Base-by-base conservation (phyloP, 2,329 filamentous ascomycete species). In the Hirsutella minnesotensis region DNA sequence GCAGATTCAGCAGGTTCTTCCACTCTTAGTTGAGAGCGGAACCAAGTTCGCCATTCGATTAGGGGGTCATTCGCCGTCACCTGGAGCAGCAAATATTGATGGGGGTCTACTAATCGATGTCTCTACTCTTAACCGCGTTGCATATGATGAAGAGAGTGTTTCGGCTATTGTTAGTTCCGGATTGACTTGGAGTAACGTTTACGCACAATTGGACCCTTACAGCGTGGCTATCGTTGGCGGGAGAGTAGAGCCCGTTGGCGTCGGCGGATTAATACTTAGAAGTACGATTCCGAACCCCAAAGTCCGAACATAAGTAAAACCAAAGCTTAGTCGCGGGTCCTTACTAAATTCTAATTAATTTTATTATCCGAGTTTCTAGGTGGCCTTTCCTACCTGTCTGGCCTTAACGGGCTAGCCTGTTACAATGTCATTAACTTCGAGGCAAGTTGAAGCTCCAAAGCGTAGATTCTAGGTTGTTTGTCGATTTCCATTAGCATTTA, bases 371-470 rank as follows among this genome's bases (percentile, higher is more conserved):
- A n/a, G n/a, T n/a, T n/a, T 7, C 18, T n/a, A 29, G 45, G 72
- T 24, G 75, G 75, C 0, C 70, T 77, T 15, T 41, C 22, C 8
- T 44, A 48, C 41, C 36, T 44, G n/a, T 44, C 47, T 9, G 42
- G 38, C 10, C 46, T 40, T 29, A 29, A 37, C 33, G 68, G 68
- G 1, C 62, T 63, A 36, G 60, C 56, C 19, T 64, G 60, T 39
- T 66, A 67, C 44, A 61, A 54, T n/a, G 56, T 68, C 8, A 41
- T 49, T 21, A 61, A 59, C 39, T 66, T 56, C 30, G 56, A 68
- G 45, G 13, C 27, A 29, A 8, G 56, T 71, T n/a, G n/a, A n/a
- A n/a, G n/a, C n/a, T n/a, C n/a, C n/a, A n/a, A n/a, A n/a, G n/a
- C n/a, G n/a, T n/a, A n/a, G n/a, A n/a, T n/a, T n/a, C n/a, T n/a